Percentiles rank a stretch among this genome's conserved stretches.
Evolutionary conservation across 345 rosid genomes (phyloP).

Genomic region (Boechera divaricarpa): DNA sequence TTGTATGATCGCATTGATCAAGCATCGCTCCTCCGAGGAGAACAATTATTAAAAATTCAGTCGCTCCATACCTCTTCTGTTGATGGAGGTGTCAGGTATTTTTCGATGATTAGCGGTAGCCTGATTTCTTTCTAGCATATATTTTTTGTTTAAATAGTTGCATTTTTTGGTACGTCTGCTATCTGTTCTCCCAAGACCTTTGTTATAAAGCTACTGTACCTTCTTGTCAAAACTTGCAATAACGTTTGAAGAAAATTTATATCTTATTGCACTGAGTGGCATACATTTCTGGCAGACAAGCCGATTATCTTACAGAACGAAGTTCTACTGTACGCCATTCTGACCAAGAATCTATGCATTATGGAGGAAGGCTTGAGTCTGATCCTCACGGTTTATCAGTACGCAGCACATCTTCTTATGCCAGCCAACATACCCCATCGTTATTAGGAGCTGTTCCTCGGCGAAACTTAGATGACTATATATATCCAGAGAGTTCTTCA

Average conservation of each 20-base stretch:
- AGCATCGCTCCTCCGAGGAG: conserved; percentile 81
- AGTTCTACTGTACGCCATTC: conserved; percentile 73
- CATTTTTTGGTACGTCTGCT: conserved; percentile 18
- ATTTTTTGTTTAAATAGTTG: conserved; percentile 14
- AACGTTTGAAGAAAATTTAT: conserved; percentile 26
- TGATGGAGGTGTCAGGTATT: conserved; percentile 80
- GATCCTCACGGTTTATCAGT: conserved; percentile 71
- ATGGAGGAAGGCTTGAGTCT: conserved; percentile 80
- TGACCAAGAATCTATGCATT: conserved; percentile 70
- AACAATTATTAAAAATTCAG: conserved; percentile 76
- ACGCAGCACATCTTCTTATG: conserved; percentile 67
- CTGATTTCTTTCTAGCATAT: neutral
- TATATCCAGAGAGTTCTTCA: conserved; percentile 67
- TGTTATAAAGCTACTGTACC: conserved; percentile 15
- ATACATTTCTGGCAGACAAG: conserved; percentile 94
- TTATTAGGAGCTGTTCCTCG: conserved; percentile 92
- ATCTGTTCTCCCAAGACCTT: conserved; percentile 28
- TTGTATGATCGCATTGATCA: conserved; percentile 81
- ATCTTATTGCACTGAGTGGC: conserved; percentile 70
- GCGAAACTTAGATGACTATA: conserved; percentile 78
- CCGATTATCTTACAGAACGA: conserved; percentile 89
- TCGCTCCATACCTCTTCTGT: conserved; percentile 70
- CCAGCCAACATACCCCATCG: conserved; percentile 76
- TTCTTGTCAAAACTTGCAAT: conserved; percentile 31
- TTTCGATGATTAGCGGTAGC: conserved; percentile 25